A percentile compares a stretch with the other conserved stretches of the same genome.
phyloP scores from a whole-genome alignment of 768 basidiomycete species.

The Kwoniella europaea region DNA sequence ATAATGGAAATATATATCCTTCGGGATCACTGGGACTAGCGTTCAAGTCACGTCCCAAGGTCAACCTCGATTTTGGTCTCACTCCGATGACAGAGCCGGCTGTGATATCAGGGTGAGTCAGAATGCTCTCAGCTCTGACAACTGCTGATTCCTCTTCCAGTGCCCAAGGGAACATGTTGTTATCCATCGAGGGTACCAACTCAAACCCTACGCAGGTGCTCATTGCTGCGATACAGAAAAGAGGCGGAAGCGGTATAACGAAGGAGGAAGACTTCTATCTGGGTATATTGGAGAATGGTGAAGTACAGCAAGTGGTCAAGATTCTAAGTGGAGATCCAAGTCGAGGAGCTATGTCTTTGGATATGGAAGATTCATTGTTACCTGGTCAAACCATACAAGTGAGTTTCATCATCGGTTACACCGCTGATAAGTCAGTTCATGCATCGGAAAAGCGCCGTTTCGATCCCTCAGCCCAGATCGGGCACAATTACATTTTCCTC shows the following conservation, averaged over 20 bases:
- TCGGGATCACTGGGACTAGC: constrained; percentile 53
- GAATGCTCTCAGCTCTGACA: background rate
- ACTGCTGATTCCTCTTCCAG: constrained; percentile 25
- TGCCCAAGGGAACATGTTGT: constrained; percentile 56
- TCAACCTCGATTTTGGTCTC: constrained; percentile 35
- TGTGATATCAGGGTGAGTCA: constrained; percentile 42
- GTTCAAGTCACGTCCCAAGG: constrained; percentile 16
- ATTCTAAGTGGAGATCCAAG: constrained; percentile 57
- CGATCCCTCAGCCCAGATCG: constrained; percentile 1
- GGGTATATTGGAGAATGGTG: constrained; percentile 31
- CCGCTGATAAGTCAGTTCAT: constrained; percentile 29
- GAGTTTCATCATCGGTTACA: constrained; percentile 11
- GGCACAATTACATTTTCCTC: constrained; percentile 16
- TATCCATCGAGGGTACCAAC: constrained; percentile 34
- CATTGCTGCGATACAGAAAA: constrained; percentile 49
- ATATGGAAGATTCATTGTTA: constrained; percentile 50
- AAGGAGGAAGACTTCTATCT: constrained; percentile 58
- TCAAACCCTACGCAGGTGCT: constrained; percentile 55
- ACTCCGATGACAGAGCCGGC: constrained; percentile 33
- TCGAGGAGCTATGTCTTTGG: constrained; percentile 53
- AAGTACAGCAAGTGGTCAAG: constrained; percentile 42
- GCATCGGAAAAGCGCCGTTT: constrained; percentile 17
- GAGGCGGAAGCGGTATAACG: constrained; percentile 32
- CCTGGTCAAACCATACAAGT: constrained; percentile 53
- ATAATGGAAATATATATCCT: constrained; percentile 28